A percentile compares a stretch with the other conserved stretches of the same genome.
Evolutionary conservation across 176 grass and related monocot species (phyloP).

Genomic region (Carex myosuroides): DNA sequence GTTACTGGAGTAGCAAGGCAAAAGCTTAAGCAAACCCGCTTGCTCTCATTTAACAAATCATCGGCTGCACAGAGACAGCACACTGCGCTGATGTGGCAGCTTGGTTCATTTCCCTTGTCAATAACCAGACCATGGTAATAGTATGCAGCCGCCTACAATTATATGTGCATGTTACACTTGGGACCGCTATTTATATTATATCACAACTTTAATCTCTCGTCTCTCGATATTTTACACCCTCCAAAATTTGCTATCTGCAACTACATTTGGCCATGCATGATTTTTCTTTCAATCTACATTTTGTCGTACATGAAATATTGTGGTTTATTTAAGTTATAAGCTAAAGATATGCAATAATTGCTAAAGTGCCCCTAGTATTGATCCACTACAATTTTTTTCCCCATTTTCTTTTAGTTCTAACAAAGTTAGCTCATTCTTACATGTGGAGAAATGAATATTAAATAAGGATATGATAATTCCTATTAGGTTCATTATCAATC

Average conservation of each 20-base stretch:
- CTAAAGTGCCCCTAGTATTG: background rate
- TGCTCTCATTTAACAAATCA: constrained; percentile 68
- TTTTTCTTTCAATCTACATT: background rate
- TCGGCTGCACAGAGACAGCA: constrained; percentile 81
- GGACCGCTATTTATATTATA: background rate
- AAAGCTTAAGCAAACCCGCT: constrained; percentile 81
- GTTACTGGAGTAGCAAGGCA: constrained; percentile 64
- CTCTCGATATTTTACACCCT: background rate
- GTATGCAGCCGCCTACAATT: constrained; percentile 68
- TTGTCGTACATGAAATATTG: background rate
- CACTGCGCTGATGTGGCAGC: constrained; percentile 59
- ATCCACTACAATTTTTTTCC: background rate
- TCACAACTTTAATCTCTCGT: background rate
- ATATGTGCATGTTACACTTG: background rate
- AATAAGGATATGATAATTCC: background rate
- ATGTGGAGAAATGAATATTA: background rate
- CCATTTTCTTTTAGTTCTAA: background rate
- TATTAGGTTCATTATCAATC: background rate
- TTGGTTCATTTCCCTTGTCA: constrained; percentile 61
- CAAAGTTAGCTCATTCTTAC: background rate
- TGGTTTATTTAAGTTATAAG: background rate
- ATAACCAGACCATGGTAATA: constrained; percentile 82
- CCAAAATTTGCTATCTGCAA: background rate
- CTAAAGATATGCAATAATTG: background rate
- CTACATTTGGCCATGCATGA: background rate